Conservation (phyloP, 345 rosid species). For the Dovyalis caffra region DNA sequence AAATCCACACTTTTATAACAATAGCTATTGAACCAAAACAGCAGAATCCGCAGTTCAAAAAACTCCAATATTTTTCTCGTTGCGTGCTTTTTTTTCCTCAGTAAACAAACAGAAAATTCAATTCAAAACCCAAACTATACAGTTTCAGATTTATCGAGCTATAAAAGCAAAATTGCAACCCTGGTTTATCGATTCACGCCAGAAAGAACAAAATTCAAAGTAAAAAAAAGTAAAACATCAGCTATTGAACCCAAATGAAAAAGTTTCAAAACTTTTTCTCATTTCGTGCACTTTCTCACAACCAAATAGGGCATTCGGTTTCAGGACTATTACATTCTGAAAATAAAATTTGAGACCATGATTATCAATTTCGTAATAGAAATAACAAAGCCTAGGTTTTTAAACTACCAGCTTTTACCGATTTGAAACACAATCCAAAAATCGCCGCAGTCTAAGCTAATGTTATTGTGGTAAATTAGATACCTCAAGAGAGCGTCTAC, state of each 20-base stretch:
- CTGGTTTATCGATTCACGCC: neutral
- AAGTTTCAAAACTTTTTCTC: neutral
- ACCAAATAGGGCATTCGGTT: neutral
- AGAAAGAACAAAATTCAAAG: neutral
- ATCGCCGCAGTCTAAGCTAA: neutral
- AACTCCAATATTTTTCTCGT: neutral
- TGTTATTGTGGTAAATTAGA: neutral
- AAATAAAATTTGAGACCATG: neutral
- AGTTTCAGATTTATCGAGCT: neutral
- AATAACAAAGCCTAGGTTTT: neutral
- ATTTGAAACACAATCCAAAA: neutral
- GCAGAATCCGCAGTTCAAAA: neutral
- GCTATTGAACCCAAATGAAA: neutral
- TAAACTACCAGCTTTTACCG: neutral
- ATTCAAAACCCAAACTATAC: neutral
- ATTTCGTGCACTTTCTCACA: neutral
- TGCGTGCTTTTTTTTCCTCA: neutral
- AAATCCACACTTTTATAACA: neutral
- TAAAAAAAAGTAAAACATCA: neutral
- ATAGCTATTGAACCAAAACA: neutral
- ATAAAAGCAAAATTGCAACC: neutral
- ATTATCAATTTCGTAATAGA: neutral
- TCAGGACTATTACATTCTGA: neutral
- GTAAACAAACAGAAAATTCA: neutral
- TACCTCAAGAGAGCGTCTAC: conserved; percentile 90